These are phyloP conservation scores for Termitomyces sp. DNA, from an alignment of 768 basidiomycete genomes.

Conservation along the genomic window DNA sequence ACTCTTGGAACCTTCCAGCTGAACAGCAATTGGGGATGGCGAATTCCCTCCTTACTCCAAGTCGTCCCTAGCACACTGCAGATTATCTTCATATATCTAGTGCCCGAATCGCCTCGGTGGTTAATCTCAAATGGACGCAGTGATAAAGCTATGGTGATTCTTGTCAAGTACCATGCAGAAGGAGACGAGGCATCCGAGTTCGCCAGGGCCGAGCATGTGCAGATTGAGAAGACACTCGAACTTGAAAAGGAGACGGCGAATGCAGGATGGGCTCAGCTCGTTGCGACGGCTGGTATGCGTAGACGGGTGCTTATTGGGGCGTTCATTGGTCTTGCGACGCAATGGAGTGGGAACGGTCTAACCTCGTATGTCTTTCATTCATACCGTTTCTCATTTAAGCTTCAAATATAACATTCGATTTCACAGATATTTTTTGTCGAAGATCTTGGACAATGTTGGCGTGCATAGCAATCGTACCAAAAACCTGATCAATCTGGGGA, in stretches of 20 bases:
- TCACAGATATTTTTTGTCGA: slow-evolving; percentile 49
- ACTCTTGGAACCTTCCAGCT: slow-evolving; percentile 69
- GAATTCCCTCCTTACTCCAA: slow-evolving; percentile 63
- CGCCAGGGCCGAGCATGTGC: slow-evolving; percentile 52
- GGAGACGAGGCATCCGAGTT: slow-evolving; percentile 51
- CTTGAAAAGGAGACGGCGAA: slow-evolving; percentile 45
- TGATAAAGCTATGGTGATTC: slow-evolving; percentile 42
- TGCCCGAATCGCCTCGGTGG: slow-evolving; percentile 68
- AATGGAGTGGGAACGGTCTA: slow-evolving; percentile 65
- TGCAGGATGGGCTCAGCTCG: slow-evolving; percentile 42
- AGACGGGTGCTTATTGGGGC: slow-evolving; percentile 43
- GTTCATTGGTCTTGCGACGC: slow-evolving; percentile 54
- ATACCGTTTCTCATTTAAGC: too few relatives aligned
- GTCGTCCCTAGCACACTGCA: slow-evolving; percentile 50
- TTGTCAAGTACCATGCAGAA: slow-evolving; percentile 60
- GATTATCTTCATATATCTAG: slow-evolving; percentile 49
- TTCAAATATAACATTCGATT: neutral
- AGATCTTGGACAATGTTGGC: slow-evolving; percentile 51
- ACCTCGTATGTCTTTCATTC: slow-evolving; percentile 31
- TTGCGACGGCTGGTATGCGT: slow-evolving; percentile 48
- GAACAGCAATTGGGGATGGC: slow-evolving; percentile 59
- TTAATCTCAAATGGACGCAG: slow-evolving; percentile 52
- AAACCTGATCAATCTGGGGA: slow-evolving; percentile 53
- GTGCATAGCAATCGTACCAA: slow-evolving; percentile 47
- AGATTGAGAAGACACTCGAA: slow-evolving; percentile 54